Percentiles rank a stretch among this genome's conserved stretches.
Conservation (phyloP, 2,329 filamentous ascomycete species). For the Stagonosporopsis chrysanthemi region DNA sequence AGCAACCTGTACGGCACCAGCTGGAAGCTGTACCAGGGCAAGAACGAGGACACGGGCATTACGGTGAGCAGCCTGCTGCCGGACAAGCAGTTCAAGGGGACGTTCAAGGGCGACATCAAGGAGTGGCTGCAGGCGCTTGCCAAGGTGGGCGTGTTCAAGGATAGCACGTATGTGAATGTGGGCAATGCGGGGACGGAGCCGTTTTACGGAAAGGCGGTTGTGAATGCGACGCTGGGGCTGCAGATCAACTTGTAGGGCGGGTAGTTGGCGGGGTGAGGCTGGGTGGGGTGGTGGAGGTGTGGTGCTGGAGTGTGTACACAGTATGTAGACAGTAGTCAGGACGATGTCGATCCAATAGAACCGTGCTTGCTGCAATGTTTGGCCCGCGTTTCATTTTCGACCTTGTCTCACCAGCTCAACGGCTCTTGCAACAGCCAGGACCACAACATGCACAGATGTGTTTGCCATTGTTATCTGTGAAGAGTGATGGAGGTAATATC, state of each 20-base stretch:
- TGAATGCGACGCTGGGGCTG: slow-evolving; percentile 31
- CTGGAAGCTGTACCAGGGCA: slow-evolving; percentile 55
- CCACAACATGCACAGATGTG: too few species aligned
- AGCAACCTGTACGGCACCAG: slow-evolving; percentile 46
- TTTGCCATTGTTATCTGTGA: too few species aligned
- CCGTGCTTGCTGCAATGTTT: too few species aligned
- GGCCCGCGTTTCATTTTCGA: too few species aligned
- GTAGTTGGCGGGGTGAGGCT: not conserved
- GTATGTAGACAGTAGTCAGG: too few species aligned
- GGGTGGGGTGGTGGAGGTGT: too few species aligned
- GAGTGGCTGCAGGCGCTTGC: slow-evolving; percentile 53
- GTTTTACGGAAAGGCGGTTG: slow-evolving; percentile 31
- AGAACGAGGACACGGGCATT: slow-evolving; percentile 54
- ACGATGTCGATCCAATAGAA: too few species aligned
- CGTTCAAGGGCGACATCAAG: slow-evolving; percentile 52
- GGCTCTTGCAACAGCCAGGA: too few species aligned
- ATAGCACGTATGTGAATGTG: slow-evolving; percentile 53
- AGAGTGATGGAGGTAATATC: too few species aligned
- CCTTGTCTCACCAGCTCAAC: too few species aligned
- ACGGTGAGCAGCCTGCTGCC: slow-evolving; percentile 52
- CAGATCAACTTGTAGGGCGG: slow-evolving; percentile 26
- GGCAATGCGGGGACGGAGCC: slow-evolving; percentile 50
- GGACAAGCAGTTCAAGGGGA: slow-evolving; percentile 49
- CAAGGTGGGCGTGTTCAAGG: slow-evolving; percentile 48
- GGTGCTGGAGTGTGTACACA: too few species aligned